Base-by-base conservation (phyloP, 371 early-diverging fungal species). In the Mortierella sp. region DNA sequence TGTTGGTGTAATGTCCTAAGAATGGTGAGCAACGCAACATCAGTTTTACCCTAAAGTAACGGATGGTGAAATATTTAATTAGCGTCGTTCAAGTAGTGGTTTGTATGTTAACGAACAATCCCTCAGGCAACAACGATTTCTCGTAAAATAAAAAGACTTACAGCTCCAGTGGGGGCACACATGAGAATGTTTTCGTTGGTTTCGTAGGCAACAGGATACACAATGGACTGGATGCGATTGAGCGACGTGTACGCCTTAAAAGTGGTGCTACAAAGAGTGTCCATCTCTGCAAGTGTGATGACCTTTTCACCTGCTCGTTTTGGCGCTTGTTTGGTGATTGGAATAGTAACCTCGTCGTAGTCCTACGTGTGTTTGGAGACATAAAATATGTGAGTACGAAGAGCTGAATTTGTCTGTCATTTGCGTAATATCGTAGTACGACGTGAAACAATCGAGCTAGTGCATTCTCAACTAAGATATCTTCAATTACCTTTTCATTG, bases 131-230 rank as follows among this genome's bases (percentile, higher is more conserved):
- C 7, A n/a, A n/a, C 55, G 55, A 7, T 13, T 3, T 50, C 50
- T 50, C 16, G 50, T 16, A 88, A 6, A 70, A 87, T 63, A 57
- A 88, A 88, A 5, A 24, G 19, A 95, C 91, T 91, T 93, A 94
- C 95, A 70, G 99, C 97, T 80, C 99, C 99, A 1, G 99, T 99
- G 0, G 99, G 99, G 9, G 99, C 99, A 90, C 97, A 99, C 24
- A 99, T 96, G 47, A 99, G 93, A 93, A 99, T 96, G 86, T 99
- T 99, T 84, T 98, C 98, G 89, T 98, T 97, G 14, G 98, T 95
- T 47, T 94, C 94, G 81, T 96, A 98, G 0, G 98, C 98, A 11
- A 96, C 93, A 8, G 97, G 98, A 85, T 95, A 98, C 0, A 99
- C 97, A 75, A 97, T 96, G 10, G 97, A 97, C 89, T 99, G 99